phyloP scores from a whole-genome alignment of 169 alveolate genomes.

The Plasmodium inui region DNA sequence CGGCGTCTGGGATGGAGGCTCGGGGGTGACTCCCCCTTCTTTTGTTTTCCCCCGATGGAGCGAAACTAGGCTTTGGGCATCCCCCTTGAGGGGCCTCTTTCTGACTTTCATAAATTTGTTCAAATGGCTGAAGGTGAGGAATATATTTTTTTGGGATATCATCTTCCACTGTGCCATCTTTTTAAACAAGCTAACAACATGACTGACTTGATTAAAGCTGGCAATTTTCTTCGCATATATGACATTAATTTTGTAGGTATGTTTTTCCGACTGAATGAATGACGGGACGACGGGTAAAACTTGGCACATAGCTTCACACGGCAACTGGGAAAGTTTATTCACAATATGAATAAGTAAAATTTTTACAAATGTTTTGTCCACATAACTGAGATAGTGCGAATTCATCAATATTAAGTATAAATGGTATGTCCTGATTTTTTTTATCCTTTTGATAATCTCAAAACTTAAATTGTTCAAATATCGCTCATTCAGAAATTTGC shows the following conservation, averaged over 20 bases:
- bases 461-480: conserved; percentile 69
- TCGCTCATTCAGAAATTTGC: conserved; percentile 65
- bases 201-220: conserved; percentile 51
- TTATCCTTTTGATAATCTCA: conserved; percentile 71
- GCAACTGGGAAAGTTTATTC: conserved; percentile 55
- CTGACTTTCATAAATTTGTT: conserved; percentile 47
- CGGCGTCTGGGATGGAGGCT: neutral
- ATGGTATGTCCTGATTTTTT: conserved; percentile 72
- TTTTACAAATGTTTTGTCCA: conserved; percentile 35
- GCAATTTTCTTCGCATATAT: conserved; percentile 73
- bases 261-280: conserved; percentile 48
- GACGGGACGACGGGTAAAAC: conserved; percentile 54
- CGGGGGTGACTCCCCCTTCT: neutral
- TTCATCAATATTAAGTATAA: conserved; percentile 54
- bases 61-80: neutral
- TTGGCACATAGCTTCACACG: conserved; percentile 71
- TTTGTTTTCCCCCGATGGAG: neutral
- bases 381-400: conserved; percentile 44
- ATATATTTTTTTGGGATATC: conserved; percentile 69
- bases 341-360: conserved; percentile 27
- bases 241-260: conserved; percentile 42
- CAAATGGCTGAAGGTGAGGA: conserved; percentile 34
- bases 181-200: conserved; percentile 47
- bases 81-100: conserved; percentile 2
- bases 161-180: conserved; percentile 54